Percentiles rank a stretch among this genome's conserved stretches.
Evolutionary conservation across 495 filamentous ascomycete species (phyloP).

Genomic region (Talaromyces ruber): DNA sequence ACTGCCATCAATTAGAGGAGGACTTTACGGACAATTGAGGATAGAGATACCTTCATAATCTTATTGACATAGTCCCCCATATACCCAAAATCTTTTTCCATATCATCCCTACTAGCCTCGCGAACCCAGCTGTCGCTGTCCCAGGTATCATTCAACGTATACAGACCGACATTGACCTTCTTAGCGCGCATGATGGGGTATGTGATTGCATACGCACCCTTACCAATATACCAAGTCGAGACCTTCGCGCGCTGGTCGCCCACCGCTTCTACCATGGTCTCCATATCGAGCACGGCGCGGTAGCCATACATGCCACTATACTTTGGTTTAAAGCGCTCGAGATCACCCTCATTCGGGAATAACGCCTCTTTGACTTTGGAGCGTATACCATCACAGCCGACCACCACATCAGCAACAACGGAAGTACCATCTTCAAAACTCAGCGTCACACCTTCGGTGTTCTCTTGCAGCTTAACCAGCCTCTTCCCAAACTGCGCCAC

Average conservation of each 20-base stretch:
- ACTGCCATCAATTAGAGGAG: slow-evolving; percentile 9
- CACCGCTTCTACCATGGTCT: slow-evolving; percentile 40
- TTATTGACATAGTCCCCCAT: slow-evolving; percentile 43
- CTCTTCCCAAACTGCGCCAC: not conserved
- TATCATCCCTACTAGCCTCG: slow-evolving; percentile 44
- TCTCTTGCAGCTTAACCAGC: not conserved
- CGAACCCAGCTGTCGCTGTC: slow-evolving; percentile 49
- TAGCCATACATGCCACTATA: slow-evolving; percentile 49
- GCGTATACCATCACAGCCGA: not conserved
- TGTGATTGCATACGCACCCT: slow-evolving; percentile 50
- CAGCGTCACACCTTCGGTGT: not conserved
- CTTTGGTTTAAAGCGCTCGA: slow-evolving; percentile 16
- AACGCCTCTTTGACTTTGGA: not conserved
- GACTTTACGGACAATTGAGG: not conserved
- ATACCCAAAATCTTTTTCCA: slow-evolving; percentile 42
- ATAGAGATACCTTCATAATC: slow-evolving; percentile 32
- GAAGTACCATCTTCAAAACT: not conserved
- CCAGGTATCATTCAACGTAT: slow-evolving; percentile 36
- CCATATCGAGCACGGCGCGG: slow-evolving; percentile 53
- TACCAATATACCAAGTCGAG: slow-evolving; percentile 48
- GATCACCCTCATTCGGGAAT: not conserved
- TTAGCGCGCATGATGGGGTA: slow-evolving; percentile 57
- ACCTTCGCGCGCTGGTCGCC: slow-evolving; percentile 44
- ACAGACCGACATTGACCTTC: slow-evolving; percentile 52
- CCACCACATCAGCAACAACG: not conserved